Conservation (phyloP, 192 early-diverging fungal species). For the Bifiguratus adelaidae region DNA sequence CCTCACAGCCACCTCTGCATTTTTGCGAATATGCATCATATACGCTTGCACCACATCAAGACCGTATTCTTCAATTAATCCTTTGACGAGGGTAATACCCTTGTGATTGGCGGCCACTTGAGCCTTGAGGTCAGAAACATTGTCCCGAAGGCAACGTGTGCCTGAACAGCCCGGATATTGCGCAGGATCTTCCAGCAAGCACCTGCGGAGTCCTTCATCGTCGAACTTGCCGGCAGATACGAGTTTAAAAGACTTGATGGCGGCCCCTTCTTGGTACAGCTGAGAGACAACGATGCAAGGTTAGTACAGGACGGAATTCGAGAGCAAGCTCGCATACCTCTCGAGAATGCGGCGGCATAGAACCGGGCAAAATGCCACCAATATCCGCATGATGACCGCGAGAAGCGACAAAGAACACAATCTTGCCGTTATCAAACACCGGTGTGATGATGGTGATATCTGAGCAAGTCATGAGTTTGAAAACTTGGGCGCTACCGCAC, state of each 20-base stretch:
- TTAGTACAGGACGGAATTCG: not conserved
- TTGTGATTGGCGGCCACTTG: slow-evolving; percentile 96
- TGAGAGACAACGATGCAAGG: not conserved
- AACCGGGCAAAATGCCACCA: slow-evolving; percentile 73
- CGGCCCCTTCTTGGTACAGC: slow-evolving; percentile 92
- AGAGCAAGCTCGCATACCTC: slow-evolving; percentile 23
- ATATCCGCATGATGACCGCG: slow-evolving; percentile 94
- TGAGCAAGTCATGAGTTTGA: not conserved
- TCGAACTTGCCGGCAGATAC: slow-evolving; percentile 79
- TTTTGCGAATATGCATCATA: slow-evolving; percentile 85
- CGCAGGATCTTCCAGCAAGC: slow-evolving; percentile 74
- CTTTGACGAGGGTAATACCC: slow-evolving; percentile 75
- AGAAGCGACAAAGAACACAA: slow-evolving; percentile 93
- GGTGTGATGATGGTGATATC: slow-evolving; percentile 97
- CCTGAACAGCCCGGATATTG: slow-evolving; percentile 78
- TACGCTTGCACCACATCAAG: slow-evolving; percentile 88
- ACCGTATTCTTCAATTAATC: slow-evolving; percentile 76
- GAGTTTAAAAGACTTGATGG: slow-evolving; percentile 79
- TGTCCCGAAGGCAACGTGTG: slow-evolving; percentile 81
- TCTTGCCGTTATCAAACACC: slow-evolving; percentile 67
- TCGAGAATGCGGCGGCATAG: slow-evolving; percentile 90
- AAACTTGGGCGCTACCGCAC: not conserved
- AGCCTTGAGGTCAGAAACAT: slow-evolving; percentile 90
- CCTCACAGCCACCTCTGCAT: slow-evolving; percentile 80
- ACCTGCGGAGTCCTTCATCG: slow-evolving; percentile 60